phyloP scores from a whole-genome alignment of 352 stramenopile genomes.

The Thraustochytrium sp. region DNA sequence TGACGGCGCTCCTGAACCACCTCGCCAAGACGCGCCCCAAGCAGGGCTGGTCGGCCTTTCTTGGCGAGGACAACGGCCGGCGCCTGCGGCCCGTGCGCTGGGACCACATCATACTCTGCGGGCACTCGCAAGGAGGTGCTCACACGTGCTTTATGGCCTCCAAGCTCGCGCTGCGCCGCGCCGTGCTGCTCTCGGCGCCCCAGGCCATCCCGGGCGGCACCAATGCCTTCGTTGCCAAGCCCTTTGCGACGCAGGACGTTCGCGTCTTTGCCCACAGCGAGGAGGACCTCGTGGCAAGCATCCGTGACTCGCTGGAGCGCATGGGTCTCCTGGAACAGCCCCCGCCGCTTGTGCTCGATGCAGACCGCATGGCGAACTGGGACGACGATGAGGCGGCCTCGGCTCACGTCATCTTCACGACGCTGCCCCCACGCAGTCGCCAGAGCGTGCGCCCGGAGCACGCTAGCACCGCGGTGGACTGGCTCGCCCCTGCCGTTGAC shows the following conservation, averaged over 20 bases:
- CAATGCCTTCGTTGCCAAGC: neutral
- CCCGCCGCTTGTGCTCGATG: neutral
- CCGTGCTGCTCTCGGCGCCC: neutral
- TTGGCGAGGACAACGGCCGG: neutral
- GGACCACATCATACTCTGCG: neutral
- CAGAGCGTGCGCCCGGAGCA: neutral
- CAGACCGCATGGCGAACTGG: neutral
- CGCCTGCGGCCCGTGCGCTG: neutral
- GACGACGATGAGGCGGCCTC: neutral
- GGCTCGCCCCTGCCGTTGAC: neutral
- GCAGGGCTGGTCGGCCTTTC: neutral
- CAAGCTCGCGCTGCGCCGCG: neutral
- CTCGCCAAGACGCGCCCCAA: neutral
- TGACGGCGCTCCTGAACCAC: neutral
- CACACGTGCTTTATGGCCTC: neutral
- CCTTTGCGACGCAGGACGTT: neutral
- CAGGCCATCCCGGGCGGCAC: neutral
- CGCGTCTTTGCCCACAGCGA: neutral
- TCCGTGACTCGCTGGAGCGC: neutral
- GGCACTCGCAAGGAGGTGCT: neutral
- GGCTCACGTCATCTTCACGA: neutral
- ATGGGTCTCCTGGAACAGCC: neutral
- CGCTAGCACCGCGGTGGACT: neutral
- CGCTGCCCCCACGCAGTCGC: neutral
- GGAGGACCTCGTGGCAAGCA: neutral